A percentile compares a stretch with the other conserved stretches of the same genome.
Evolutionary conservation across 2,329 filamentous ascomycete genomes (phyloP).

Genomic region (Alternaria viburni): DNA sequence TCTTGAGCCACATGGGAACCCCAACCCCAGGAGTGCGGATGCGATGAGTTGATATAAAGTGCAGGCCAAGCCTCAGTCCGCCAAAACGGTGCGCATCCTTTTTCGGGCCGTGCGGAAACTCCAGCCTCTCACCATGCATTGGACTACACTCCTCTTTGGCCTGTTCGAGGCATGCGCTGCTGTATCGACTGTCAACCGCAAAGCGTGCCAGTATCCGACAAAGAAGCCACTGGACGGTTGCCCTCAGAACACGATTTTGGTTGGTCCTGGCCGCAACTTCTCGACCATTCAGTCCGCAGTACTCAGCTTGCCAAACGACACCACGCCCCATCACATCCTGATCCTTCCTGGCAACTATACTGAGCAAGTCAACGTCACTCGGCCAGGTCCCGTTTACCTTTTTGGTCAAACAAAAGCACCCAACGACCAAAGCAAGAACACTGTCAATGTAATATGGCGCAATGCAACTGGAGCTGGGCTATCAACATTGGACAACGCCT

Average conservation of each 20-base stretch:
- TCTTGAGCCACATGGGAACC: not conserved
- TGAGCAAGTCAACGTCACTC: constrained; percentile 71
- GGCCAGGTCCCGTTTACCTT: constrained; percentile 65
- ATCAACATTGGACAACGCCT: constrained; percentile 64
- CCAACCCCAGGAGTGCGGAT: not conserved
- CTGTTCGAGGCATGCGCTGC: constrained; percentile 24
- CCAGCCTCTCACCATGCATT: constrained; percentile 15
- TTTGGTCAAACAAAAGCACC: constrained; percentile 63
- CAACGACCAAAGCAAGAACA: constrained; percentile 55
- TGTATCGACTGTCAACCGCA: constrained; percentile 23
- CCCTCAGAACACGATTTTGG: constrained; percentile 41
- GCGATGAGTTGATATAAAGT: not conserved
- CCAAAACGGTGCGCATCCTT: not conserved
- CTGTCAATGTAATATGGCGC: constrained; percentile 65
- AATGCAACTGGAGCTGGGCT: constrained; percentile 59
- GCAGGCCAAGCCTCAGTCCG: not conserved
- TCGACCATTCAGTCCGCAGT: constrained; percentile 57
- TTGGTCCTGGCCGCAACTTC: constrained; percentile 32
- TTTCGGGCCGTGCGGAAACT: not conserved
- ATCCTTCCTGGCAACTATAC: constrained; percentile 66
- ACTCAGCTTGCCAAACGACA: constrained; percentile 54
- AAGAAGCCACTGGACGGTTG: constrained; percentile 49
- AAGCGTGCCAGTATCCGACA: constrained; percentile 48
- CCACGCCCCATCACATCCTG: constrained; percentile 61
- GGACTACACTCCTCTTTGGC: constrained; percentile 5